Evolutionary conservation across 2,329 filamentous ascomycete genomes (phyloP).

Genomic region (Fusarium lateritium): DNA sequence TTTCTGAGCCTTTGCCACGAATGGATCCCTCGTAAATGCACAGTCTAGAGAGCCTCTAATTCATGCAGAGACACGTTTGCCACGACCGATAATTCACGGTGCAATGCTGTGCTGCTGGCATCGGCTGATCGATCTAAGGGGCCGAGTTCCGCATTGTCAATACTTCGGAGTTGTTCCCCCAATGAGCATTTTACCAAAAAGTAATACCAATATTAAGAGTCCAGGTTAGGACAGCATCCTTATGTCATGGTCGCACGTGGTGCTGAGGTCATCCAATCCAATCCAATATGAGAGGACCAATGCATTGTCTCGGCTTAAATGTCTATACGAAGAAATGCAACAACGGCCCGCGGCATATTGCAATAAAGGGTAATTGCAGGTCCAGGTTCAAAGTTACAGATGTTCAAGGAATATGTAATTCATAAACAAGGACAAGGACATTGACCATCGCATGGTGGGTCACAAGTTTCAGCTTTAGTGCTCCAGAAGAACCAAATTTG

Average conservation of each 20-base stretch:
- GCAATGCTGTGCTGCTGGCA: neutral
- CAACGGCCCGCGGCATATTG: neutral
- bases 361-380: neutral
- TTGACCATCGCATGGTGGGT: neutral
- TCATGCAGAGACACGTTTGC: slow-evolving; percentile 13
- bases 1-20: slow-evolving; percentile 4
- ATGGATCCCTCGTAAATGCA: slow-evolving; percentile 11
- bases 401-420: neutral
- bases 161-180: slow-evolving; percentile 1
- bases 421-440: neutral
- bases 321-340: neutral
- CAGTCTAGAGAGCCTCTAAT: no score
- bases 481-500: neutral
- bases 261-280: slow-evolving; percentile 15
- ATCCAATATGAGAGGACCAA: neutral
- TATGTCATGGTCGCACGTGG: slow-evolving; percentile 4
- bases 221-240: neutral
- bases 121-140: slow-evolving; percentile 8
- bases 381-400: neutral
- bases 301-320: neutral
- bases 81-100: neutral
- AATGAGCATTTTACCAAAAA: slow-evolving; percentile 5
- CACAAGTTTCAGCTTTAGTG: neutral
- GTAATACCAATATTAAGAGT: slow-evolving; percentile 7
- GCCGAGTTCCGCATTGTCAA: slow-evolving; percentile 10